Base-by-base conservation (phyloP, 129 eudicot genomes). In the Sambucus nigra region DNA sequence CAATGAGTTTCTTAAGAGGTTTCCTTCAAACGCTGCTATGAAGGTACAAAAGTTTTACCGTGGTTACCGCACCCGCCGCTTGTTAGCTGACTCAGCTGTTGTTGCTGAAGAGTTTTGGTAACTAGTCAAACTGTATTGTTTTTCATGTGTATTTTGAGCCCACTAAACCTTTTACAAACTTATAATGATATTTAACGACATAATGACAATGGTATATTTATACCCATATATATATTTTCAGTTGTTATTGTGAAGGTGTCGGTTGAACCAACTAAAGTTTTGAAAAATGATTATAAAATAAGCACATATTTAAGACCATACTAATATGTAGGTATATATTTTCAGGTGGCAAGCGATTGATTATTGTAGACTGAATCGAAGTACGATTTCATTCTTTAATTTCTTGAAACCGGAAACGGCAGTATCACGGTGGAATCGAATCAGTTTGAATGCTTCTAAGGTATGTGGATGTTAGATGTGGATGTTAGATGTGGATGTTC, bases 281-380 rank as follows among this genome's bases (percentile, higher is more conserved):
- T 3, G 9, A 31, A 31, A 31, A 3, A 31, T 31, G 5, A 31
- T 3, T 3, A 31, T 3, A 31, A 31, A 31, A 3, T 31, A 5
- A 40, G 15, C 2, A 2, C n/a, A 40, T 40, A 5, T 40, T 6
- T 3, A 40, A 7, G 2, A 3, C 38, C 38, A 9, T 31, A 40
- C 9, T 35, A 31, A 31, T 31, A 31, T 31, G 23, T 14, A 16
- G 21, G 23, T 14, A 19, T 46, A 46, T 46, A 19, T 46, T 17
- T 10, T 46, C 18, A 79, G 86, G 86, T 79, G 87, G 81, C 73
- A 67, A 53, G 87, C 81, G 3, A 53, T 74, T 21, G 87, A 79
- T 5, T 79, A 63, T 28, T 76, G 73, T 5, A 51, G 75, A 21
- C 47, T 79, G 47, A 75, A 59, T 59, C 72, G 54, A 40, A 70